Base-by-base conservation (phyloP, 345 rosid species). In the Streptanthus diversifolius region DNA sequence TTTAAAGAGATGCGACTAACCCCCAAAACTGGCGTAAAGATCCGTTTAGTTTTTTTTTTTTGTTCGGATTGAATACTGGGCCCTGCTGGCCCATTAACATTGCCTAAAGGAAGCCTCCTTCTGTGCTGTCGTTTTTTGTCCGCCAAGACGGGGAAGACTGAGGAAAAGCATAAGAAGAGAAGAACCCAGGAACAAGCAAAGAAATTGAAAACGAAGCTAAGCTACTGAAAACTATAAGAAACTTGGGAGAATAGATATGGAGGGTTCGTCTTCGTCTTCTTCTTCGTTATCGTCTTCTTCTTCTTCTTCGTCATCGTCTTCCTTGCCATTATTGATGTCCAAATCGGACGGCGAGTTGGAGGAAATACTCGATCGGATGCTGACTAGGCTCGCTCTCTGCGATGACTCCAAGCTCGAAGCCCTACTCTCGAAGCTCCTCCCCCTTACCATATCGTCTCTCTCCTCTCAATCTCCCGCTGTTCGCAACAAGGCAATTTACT, bases 291-390 rank as follows among this genome's bases (percentile, higher is more conserved):
- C 55, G 29, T 21, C 30, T 18, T 65, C 63, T 2, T 76, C 91
- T 17, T 55, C 73, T 2, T 35, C 37, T 1, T 51, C 56, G 4
- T 51, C 56, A 10, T 49, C 55, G 29, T 21, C 30, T 22, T 66
- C 51, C 1, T 76, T 89, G 18, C 24, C 84, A 21, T 12, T 80
- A 5, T 36, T 79, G 25, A 27, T 74, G 6, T 40, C 82, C 33
- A 90, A 75, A 69, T 83, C 98, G 32, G 97, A 87, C 29, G 81
- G 65, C n/a, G 93, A 93, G 63, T 64, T 83, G 17, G 97, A 89
- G 67, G 97, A 91, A 77, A 74, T 89, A 82, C 95, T 93, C 63
- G 96, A 93, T 81, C 93, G 96, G 41, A 91, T 93, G 97, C 84
- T 90, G 14, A 93, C 98, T 37, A 81, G 93, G 54, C 74, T 90